phyloP scores from a whole-genome alignment of 2,329 filamentous ascomycete species.

The Cordyceps pruinosa region DNA sequence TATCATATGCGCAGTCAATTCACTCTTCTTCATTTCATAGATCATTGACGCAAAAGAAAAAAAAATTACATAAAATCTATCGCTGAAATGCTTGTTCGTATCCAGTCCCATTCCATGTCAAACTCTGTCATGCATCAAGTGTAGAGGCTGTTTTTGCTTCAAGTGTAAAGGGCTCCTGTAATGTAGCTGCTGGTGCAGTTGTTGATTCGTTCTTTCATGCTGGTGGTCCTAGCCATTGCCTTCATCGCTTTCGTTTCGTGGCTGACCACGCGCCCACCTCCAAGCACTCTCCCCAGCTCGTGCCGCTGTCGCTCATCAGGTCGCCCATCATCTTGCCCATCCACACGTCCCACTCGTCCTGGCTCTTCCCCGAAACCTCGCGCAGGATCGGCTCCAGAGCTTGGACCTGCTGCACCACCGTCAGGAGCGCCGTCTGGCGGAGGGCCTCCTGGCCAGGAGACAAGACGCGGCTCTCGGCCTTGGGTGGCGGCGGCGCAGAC shows the following conservation, averaged over 20 bases:
- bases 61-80: neutral
- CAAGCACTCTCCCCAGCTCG: slow-evolving; percentile 78
- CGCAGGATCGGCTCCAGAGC: slow-evolving; percentile 75
- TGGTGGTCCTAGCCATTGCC: slow-evolving; percentile 9
- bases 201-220: too few relatives aligned
- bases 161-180: neutral
- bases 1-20: neutral
- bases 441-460: slow-evolving; percentile 61
- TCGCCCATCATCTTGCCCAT: slow-evolving; percentile 80
- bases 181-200: neutral
- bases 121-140: neutral
- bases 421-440: slow-evolving; percentile 64
- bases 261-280: slow-evolving; percentile 84
- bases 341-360: slow-evolving; percentile 91
- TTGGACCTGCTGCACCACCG: slow-evolving; percentile 76
- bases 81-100: slow-evolving; percentile 2
- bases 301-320: slow-evolving; percentile 70
- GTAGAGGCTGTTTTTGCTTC: too few relatives aligned
- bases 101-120: neutral
- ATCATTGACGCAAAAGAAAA: neutral
- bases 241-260: slow-evolving; percentile 51
- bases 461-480: slow-evolving; percentile 32
- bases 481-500: slow-evolving; percentile 9
- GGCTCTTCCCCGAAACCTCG: slow-evolving; percentile 76
- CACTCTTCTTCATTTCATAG: neutral